Percentiles rank a stretch among this genome's conserved stretches.
Evolutionary conservation across 2,329 filamentous ascomycete species (phyloP).

Genomic region (Verticillium nonalfalfae): DNA sequence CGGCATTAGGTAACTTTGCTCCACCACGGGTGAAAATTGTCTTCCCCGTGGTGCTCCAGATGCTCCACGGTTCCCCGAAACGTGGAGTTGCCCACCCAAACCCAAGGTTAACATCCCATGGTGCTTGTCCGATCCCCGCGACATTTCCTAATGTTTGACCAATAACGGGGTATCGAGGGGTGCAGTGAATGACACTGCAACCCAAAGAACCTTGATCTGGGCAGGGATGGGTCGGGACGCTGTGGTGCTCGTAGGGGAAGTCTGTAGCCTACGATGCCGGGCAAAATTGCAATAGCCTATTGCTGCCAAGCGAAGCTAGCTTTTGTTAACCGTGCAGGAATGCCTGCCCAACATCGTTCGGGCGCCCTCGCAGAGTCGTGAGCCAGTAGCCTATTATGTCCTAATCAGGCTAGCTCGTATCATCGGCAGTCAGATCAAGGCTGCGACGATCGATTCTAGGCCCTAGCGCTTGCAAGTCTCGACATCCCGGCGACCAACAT

Average conservation of each 20-base stretch:
- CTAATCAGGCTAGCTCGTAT: not conserved
- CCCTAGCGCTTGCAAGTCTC: not conserved
- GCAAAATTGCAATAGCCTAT: not conserved
- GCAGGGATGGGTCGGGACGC: not conserved
- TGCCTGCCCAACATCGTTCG: too few species aligned
- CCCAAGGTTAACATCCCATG: not conserved
- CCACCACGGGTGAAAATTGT: not conserved
- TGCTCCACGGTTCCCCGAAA: constrained; percentile 1
- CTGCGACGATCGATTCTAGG: not conserved
- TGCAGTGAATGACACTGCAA: not conserved
- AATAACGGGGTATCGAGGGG: not conserved
- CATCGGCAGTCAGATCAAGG: not conserved
- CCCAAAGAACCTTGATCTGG: not conserved
- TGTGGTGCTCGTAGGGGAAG: not conserved
- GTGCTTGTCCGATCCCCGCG: not conserved
- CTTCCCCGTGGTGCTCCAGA: not conserved
- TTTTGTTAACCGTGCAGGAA: too few species aligned
- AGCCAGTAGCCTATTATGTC: not conserved
- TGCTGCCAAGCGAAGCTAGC: not conserved
- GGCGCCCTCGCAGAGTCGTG: not conserved
- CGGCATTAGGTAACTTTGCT: not conserved
- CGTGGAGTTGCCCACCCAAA: not conserved
- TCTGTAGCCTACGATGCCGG: not conserved
- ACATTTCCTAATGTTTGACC: not conserved
- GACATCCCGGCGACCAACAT: not conserved